Base-by-base conservation (phyloP, 2,329 filamentous ascomycete genomes). In the Fusarium tjaetaba region DNA sequence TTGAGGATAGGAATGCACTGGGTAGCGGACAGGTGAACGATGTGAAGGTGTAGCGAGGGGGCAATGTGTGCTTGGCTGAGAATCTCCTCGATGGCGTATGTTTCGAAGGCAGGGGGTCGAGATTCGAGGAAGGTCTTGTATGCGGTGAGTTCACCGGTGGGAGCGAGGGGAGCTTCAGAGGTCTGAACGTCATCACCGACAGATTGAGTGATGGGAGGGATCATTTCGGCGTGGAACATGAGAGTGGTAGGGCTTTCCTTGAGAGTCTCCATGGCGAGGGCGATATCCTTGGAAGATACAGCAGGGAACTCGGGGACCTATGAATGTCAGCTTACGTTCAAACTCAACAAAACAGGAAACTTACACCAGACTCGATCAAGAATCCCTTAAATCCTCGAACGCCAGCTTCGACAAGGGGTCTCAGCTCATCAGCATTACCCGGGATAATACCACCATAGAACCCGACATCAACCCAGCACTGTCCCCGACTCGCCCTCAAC, bases 141-240 rank as follows among this genome's bases (percentile, higher is more conserved):
- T 36, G 91, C 86, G 60, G 91, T 92, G 32, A 95, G 85, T 16
- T 92, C 90, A 22, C 94, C 94, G 34, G 88, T 87, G 8, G 94
- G 94, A 2, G 89, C 89, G 11, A 93, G 84, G 1, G 94, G 93
- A 24, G 94, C 90, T 11, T 88, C 86, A 0, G 93, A 93, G 32
- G 84, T 83, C 78, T 94, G 92, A 8, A 94, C 91, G 32, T 91
- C 90, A 80, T 96, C 94, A 60, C 93, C 93, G 5, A 95, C 93
- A 0, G 94, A 95, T 74, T 90, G 90, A 56, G 93, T 85, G 74
- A 95, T 93, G 24, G 94, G 94, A n/a, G 96, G 95, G 18, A 97
- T 92, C 95, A 98, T 98, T 83, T 99, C 96, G 64, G 96, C 96
- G 80, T 99, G 96, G 85, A 99, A 99, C 96, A 99, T 98, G 77